Percentiles rank a stretch among this genome's conserved stretches.
phyloP scores from a whole-genome alignment of 805 yeast species.

The Kazachstania africana region DNA sequence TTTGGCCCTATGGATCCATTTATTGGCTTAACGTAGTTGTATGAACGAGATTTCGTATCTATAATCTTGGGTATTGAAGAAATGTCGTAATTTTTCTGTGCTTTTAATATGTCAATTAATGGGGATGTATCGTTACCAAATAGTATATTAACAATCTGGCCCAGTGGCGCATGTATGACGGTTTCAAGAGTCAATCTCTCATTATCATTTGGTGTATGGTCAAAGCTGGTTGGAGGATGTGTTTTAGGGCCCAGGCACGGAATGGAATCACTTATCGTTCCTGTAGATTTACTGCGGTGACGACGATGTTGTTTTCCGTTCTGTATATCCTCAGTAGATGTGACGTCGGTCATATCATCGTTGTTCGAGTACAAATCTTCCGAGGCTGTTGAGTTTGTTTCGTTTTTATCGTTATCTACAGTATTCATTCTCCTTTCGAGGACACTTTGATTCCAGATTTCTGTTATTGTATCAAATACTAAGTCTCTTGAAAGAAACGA shows the following conservation, averaged over 20 bases:
- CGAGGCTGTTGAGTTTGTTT: neutral
- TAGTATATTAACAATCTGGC: conserved; percentile 44
- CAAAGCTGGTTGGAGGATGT: conserved; percentile 38
- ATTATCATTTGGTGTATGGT: conserved; percentile 32
- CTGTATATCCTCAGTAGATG: conserved; percentile 12
- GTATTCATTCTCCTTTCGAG: neutral
- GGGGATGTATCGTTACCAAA: conserved; percentile 49
- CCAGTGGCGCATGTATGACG: conserved; percentile 49
- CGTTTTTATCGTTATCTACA: neutral
- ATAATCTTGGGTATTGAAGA: conserved; percentile 35
- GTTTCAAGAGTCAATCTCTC: conserved; percentile 50
- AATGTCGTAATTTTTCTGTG: conserved; percentile 55
- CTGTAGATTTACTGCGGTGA: neutral
- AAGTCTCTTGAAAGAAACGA: conserved; percentile 51
- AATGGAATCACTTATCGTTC: neutral
- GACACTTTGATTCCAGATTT: conserved; percentile 46
- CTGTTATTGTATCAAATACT: conserved; percentile 38
- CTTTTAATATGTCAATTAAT: conserved; percentile 34
- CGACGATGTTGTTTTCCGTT: neutral
- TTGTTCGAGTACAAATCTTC: neutral
- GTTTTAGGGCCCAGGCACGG: conserved; percentile 28
- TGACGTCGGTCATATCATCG: conserved; percentile 9
- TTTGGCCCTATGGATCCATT: conserved; percentile 65
- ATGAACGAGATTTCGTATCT: conserved; percentile 33
- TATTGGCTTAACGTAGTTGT: conserved; percentile 52